These are phyloP conservation scores for Pythium sp. DNA, from an alignment of 352 stramenopile genomes.

Conservation along the genomic window DNA sequence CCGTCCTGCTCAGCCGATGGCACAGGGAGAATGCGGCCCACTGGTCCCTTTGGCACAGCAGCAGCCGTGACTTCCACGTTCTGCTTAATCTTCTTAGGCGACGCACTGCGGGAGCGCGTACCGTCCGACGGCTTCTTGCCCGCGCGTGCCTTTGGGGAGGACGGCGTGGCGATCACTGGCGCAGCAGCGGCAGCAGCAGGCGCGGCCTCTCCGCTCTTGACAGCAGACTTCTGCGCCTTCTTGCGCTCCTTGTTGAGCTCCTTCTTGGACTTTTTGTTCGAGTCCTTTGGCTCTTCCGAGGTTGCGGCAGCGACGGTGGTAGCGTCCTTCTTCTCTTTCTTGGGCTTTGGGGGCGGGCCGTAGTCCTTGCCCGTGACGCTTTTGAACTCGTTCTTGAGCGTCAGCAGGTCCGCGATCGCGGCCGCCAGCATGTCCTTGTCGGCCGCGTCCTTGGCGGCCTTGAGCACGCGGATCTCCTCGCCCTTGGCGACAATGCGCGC, in stretches of 20 bases:
- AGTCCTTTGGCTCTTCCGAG: conserved; percentile 29
- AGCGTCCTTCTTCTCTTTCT: conserved; percentile 56
- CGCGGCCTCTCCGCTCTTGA: conserved; percentile 46
- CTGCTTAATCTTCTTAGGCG: conserved; percentile 23
- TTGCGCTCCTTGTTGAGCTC: conserved; percentile 88
- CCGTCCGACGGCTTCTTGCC: conserved; percentile 9
- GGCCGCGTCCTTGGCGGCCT: conserved; percentile 48
- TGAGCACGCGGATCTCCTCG: conserved; percentile 70
- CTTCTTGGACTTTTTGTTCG: conserved; percentile 83
- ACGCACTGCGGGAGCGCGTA: neutral
- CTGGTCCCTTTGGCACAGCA: conserved; percentile 11
- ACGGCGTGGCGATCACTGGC: conserved; percentile 4
- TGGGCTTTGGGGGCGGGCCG: conserved; percentile 55
- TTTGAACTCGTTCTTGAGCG: conserved; percentile 81
- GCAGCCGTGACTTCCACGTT: conserved; percentile 21
- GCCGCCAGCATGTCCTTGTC: conserved; percentile 50
- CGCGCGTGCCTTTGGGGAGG: neutral
- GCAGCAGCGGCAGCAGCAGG: conserved; percentile 11
- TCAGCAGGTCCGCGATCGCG: conserved; percentile 54
- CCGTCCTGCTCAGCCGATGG: conserved; percentile 46
- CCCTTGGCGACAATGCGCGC: conserved; percentile 63
- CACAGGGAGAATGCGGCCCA: conserved; percentile 41
- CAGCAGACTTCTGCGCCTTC: conserved; percentile 75
- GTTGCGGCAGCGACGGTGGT: conserved; percentile 10
- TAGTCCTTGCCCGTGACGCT: conserved; percentile 70